Base-by-base conservation (phyloP, 805 yeast species). In the Tanozyma kutaoensis region DNA sequence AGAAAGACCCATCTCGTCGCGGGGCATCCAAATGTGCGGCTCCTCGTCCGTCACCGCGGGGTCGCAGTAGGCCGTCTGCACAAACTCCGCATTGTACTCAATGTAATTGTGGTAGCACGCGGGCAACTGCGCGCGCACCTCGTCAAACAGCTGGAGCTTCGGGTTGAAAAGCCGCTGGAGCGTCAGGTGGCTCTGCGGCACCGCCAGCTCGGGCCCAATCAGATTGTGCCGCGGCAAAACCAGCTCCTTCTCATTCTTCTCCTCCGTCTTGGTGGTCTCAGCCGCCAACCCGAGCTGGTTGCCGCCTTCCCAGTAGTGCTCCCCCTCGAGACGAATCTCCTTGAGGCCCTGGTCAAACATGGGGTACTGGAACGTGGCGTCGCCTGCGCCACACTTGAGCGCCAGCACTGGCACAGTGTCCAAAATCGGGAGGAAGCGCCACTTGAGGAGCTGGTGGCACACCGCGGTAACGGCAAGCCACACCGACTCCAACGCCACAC, bases 371-470 rank as follows among this genome's bases (percentile, higher is more conserved):
- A 45, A 51, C 5, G 57, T 54, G 10, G 45, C 22, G 34, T 63
- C 66, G 26, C 61, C 64, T 28, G 61, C 50, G 22, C 64, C 63
- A 34, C 59, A 62, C 35, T 55, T 58, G 33, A 70, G 52, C 5
- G 72, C 84, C 26, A 77, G 70, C 27, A 79, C 46, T 34, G 91
- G 93, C 28, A 80, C 82, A 23, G 64, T 52, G 28, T 79, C 84
- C 29, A 72, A 55, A 32, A 78, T 47, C 19, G 82, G 76, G 26
- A 71, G 62, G 48, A 76, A 77, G 34, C 49, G 65, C 49, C 63
- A 48, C 44, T 70, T 72, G 42, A 70, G 56, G 46, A 62, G 75
- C 17, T 78, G 33, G 43, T 78, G 88, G 17, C 66, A 55, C 13
- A 52, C 46, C 16, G 69, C 75, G 10, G 88, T 76, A 24, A 55